Base-by-base conservation (phyloP, 1,139 yeast species). In the Taphrina pruni region DNA sequence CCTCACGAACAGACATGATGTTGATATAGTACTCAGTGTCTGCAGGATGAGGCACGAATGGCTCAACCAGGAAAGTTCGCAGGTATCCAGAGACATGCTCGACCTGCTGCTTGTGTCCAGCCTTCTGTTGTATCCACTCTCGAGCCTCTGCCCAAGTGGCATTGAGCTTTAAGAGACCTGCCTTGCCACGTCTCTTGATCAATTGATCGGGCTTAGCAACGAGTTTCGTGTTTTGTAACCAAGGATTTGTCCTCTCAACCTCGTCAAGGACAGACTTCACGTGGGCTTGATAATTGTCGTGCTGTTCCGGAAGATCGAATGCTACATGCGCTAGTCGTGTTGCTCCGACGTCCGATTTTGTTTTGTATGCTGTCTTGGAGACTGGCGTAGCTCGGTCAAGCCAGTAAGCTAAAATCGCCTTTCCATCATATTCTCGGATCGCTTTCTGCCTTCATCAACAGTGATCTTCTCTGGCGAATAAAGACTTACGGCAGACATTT, bases 171-270 rank as follows among this genome's bases (percentile, higher is more conserved):
- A 81, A 76, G 65, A 81, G 78, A 11, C 84, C 84, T 9, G 81
- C 76, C 77, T 81, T 81, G 58, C 84, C 84, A 61, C 84, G 80
- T 67, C 84, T 80, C 78, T 81, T 81, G 76, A 81, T 81, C 71
- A 81, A 77, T 75, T 81, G 83, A 73, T 81, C 84, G 21, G 84
- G 84, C 77, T 81, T 81, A 61, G 83, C 84, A 38, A 81, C 84
- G 68, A 81, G 80, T 73, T 76, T 76, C 54, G 82, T 79, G 38
- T 79, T 81, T 36, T 77, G 71, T 65, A 81, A 75, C 83, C 84
- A 81, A 36, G 84, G 82, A 77, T 78, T 80, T 51, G 77, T 75
- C 69, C 73, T 65, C 74, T 81, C 84, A 64, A 81, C 82, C 66
- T 73, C 72, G 62, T 73, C 75, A 65, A 81, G 76, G 50, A 80